Conservation (phyloP, 2,329 filamentous ascomycete species). For the Chaetomiaceae sp. region DNA sequence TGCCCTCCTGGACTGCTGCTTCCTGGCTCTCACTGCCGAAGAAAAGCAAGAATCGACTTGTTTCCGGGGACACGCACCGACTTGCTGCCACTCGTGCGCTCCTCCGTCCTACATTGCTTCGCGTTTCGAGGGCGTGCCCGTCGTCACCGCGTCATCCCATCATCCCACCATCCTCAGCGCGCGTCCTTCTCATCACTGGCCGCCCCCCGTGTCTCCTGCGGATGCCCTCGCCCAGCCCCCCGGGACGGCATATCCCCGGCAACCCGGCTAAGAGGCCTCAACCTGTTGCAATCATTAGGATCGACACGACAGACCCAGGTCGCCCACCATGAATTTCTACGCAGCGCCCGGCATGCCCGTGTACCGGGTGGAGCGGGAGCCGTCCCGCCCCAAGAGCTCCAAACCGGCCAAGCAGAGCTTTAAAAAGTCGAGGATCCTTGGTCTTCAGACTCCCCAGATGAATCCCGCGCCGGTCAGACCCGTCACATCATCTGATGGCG, state of each 20-base stretch:
- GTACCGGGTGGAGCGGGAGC: conserved; percentile 23
- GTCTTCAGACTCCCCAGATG: conserved; percentile 6
- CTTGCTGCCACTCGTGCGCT: background rate
- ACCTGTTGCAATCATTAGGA: background rate
- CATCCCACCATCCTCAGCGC: background rate
- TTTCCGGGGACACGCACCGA: conserved; percentile 6
- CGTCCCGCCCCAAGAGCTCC: conserved; percentile 12
- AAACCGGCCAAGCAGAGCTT: conserved; percentile 12
- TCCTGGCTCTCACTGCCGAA: conserved; percentile 11
- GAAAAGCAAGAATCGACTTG: conserved; percentile 4
- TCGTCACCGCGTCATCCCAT: background rate
- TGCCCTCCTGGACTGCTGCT: conserved; percentile 9
- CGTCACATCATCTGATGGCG: conserved; percentile 14
- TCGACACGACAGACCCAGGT: background rate
- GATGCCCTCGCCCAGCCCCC: conserved; percentile 13
- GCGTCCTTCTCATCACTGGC: too few relatives aligned
- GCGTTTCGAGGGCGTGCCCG: conserved; percentile 3
- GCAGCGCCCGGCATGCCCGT: conserved; percentile 26
- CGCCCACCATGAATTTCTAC: conserved; percentile 28
- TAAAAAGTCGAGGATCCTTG: conserved; percentile 22
- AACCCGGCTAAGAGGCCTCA: conserved; percentile 11
- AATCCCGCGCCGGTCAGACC: conserved; percentile 12
- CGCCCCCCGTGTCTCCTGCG: conserved; percentile 6
- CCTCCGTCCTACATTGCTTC: background rate
- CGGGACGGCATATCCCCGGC: conserved; percentile 14